Evolutionary conservation across 179 eudicot species (phyloP).

Genomic region (Corrigiola litoralis): DNA sequence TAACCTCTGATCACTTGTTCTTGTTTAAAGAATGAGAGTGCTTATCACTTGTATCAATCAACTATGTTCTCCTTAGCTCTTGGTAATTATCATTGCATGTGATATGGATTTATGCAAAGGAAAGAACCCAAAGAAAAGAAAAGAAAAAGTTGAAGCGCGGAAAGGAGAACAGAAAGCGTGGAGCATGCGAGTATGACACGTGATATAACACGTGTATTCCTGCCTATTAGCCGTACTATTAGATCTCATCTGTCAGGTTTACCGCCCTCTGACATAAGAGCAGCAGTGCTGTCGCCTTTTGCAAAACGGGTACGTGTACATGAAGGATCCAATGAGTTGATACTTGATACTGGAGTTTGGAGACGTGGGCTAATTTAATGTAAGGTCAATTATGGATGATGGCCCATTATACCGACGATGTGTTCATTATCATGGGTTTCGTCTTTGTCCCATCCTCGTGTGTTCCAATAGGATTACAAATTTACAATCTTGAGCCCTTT

Average conservation of each 20-base stretch:
- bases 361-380: too few species aligned
- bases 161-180: not conserved
- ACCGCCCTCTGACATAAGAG: not conserved
- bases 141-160: not conserved
- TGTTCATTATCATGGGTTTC: not conserved
- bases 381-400: not conserved
- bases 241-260: not conserved
- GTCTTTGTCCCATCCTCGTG: too few species aligned
- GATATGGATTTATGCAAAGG: not conserved
- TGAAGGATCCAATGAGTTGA: not conserved
- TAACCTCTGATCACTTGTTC: too few species aligned
- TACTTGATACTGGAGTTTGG: not conserved
- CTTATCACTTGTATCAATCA: too few species aligned
- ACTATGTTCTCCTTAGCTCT: not conserved
- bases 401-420: too few species aligned
- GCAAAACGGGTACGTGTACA: not conserved
- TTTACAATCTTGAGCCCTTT: too few species aligned
- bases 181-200: constrained; percentile 9
- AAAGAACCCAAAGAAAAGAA: not conserved
- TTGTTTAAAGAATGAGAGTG: too few species aligned
- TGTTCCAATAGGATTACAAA: too few species aligned
- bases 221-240: constrained; percentile 9
- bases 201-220: constrained; percentile 13
- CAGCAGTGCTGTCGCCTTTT: not conserved
- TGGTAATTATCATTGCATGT: not conserved